Evolutionary conservation across 768 basidiomycete genomes (phyloP), one percentile per base, ranked within the genome.

Genomic region (Suillus spraguei): DNA sequence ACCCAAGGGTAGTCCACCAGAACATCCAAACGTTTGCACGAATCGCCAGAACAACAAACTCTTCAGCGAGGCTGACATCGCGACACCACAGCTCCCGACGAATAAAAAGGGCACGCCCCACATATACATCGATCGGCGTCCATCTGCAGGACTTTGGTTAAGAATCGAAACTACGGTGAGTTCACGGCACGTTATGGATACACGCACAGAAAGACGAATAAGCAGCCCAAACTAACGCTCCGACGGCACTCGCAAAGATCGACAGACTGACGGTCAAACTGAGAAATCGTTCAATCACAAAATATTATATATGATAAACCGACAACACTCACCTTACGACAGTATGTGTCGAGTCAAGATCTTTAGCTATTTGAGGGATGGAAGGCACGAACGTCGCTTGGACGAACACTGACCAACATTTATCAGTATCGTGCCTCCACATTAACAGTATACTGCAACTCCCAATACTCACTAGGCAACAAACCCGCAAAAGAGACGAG

Each of bases 311-410:
- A 16, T 14, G 6, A n/a, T 16, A 10, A 20, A 4, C 28, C 16
- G 17, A 35, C 5, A 9, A 36, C 14, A 28, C 63, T 1, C 50
- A 84, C 85, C 85, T 88, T 55, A 91, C 79, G 22, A 88, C 73
- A 11, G 81, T 63, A 0, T 80, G 80, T 0, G 87, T 85, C 0
- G 87, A 80, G n/a, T 82, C 59, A 5, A 92, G 70, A 63, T 92
- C 89, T 28, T 73, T 72, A 3, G 89, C 85, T 63, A 92, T 85
- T 54, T 87, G 81, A 0, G 89, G 88, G 59, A 92, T 88, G 0
- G 85, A 83, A 0, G 90, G 90, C 0, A 89, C 79, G 70, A 92
- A 89, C 0, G 85, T 83, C 0, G 85, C 86, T 9, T 84, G 80
- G 0, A 88, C 85, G 64, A 91, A 85, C 24, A 88, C 89, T 91